Evolutionary conservation across 305 asterid species (phyloP), one percentile per base, ranked within the genome.

Genomic region (Fraxinus paxiana): DNA sequence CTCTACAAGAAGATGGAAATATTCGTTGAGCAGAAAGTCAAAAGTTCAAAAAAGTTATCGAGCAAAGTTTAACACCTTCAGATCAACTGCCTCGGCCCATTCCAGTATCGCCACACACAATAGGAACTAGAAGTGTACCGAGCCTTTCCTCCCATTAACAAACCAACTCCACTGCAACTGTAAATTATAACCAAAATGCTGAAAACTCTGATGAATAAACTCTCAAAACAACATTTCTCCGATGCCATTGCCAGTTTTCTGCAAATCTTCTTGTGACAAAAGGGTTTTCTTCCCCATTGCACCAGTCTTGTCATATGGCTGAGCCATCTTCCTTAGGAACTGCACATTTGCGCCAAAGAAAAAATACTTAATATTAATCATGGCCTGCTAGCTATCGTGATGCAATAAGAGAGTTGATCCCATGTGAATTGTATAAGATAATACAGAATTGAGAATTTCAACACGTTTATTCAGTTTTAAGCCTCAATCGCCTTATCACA

Each of bases 281-380:
- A 95, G 96, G 79, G 98, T 93, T 82, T 79, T 95, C 86, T 91
- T 91, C 43, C 98, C 99, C 88, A 90, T 63, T 1, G 94, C 92
- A 33, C 98, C 99, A 1, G 86, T 93, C 84, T 90, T 95, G 74
- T 95, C 98, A 65, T 95, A 95, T 8, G 98, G 99, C 87, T 95
- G 99, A 63, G 98, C 99, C 99, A 95, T 95, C 92, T 92, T 93
- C 87, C 91, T 90, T 82, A 95, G 85, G 84, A 95, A 95, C 99
- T 95, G 92, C 90, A 83, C 15, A 35, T 34, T 26, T 70, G 54
- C n/a, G 0, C 63, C 65, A 12, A 46, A 30, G n/a, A 38, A 6
- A 41, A 61, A 65, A 8, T 8, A 65, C 17, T 65, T 65, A 65
- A 26, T 10, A 28, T 15, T 24, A 65, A 20, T 20, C 71, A 61